Base-by-base conservation (phyloP, 2,329 filamentous ascomycete genomes). In the Colletotrichum sp. region DNA sequence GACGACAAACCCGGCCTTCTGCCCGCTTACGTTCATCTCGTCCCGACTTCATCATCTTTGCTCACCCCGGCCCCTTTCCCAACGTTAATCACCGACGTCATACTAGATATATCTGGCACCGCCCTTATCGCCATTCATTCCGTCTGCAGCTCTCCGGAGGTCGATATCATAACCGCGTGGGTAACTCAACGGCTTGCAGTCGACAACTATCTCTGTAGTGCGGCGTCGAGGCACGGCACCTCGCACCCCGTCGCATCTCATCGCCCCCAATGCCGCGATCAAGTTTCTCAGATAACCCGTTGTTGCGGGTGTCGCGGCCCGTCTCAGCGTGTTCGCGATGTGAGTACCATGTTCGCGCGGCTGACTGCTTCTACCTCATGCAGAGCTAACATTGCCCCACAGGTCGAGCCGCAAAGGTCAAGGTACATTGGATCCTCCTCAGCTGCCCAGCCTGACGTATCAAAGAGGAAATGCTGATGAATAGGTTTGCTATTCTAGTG, bases 371-470 rank as follows among this genome's bases (percentile, higher is more conserved):
- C 32, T 44, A 24, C 75, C 10, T 68, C 64, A 77, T 78, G 68
- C 72, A 67, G 78, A 34, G 74, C 76, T 76, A 72, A 70, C 21
- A 36, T 63, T 21, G 49, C 75, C 75, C 59, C 68, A 67, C 79
- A 92, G 92, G 92, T 87, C 95, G 97, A 76, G 92, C 94, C 77
- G 96, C 96, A 70, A 99, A 99, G 87, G 96, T 99, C 83, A 98
- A 98, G 89, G 92, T 93, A 83, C 81, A 78, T 21, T 39, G 6
- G 21, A 30, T 39, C 36, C 57, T 18, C 28, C 26, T 13, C 18
- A 12, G n/a, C 44, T 71, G 36, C 30, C 13, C 36, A 30, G 52
- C 66, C 26, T 30, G 9, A 75, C 26, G 26, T 15, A 49, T 62
- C 49, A 15, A 36, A 26, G 71, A 36, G 36, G 34, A 15, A 32